Base-by-base conservation (phyloP, 306 rosid genomes). In the Cucurbita ficifolia region DNA sequence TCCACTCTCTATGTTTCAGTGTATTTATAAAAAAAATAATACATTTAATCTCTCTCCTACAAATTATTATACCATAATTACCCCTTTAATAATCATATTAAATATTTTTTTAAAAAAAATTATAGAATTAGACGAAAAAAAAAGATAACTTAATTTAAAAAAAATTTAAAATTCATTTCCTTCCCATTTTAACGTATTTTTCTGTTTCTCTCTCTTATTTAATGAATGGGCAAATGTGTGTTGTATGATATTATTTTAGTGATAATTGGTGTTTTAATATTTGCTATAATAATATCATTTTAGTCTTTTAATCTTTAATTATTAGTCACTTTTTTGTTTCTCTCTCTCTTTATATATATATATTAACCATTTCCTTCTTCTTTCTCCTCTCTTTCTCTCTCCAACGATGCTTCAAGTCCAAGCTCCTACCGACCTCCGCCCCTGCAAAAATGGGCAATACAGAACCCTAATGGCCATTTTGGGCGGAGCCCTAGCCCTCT, bases 361-460 rank as follows among this genome's bases (percentile, higher is more conserved):
- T 39, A 5, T 39, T 7, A 8, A 2, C 39, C 3, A 5, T 59
- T 19, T 60, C 43, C 35, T 5, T 60, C 45, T 57, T 5, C 4
- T 4, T 2, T 24, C 5, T 57, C 17, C 5, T 1, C 42, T 11
- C 1, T 33, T 33, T 21, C 42, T 48, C 12, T 24, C 43, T 24
- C 43, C 59, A 49, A 70, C 50, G 74, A 51, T 24, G 54, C 46
- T 29, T 8, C 59, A 49, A 14, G 16, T n/a, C 22, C 59, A 70
- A 70, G 45, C 74, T 17, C 11, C 12, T 58, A 22, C 24, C 18
- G 74, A 70, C 58, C 74, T 70, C 55, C 74, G 74, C 21, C 58
- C 45, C 5, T 10, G 45, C 42, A 70, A 70, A 70, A 49, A 22
- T 17, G 58, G 56, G 4, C 58, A 70, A 16, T 17, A 29, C 74